Conservation (phyloP, 495 filamentous ascomycete genomes). For the Friedmanniomyces simplex region DNA sequence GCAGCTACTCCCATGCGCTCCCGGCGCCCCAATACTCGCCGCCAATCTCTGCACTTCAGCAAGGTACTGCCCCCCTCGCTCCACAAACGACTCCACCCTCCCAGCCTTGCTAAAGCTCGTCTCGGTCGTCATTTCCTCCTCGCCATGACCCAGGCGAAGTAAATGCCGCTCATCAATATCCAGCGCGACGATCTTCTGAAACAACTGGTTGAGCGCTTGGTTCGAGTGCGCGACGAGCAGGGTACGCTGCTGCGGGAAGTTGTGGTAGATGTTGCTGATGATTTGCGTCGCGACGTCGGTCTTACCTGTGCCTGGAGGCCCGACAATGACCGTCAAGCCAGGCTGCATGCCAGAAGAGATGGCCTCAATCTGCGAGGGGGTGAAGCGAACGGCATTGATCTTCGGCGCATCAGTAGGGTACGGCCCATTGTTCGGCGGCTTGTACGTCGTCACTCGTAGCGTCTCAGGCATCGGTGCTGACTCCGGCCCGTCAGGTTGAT, state of each 20-base stretch:
- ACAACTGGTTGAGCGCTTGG: slow-evolving; percentile 96
- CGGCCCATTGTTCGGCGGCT: slow-evolving; percentile 78
- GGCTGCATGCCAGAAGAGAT: slow-evolving; percentile 92
- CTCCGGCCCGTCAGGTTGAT: slow-evolving; percentile 47
- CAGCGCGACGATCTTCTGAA: slow-evolving; percentile 88
- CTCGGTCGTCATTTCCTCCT: slow-evolving; percentile 83
- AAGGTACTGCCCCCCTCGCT: slow-evolving; percentile 69
- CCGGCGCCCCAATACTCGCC: slow-evolving; percentile 68
- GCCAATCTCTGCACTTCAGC: slow-evolving; percentile 81
- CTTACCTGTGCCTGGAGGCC: slow-evolving; percentile 93
- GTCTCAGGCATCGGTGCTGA: slow-evolving; percentile 51
- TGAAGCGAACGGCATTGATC: slow-evolving; percentile 77
- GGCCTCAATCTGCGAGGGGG: slow-evolving; percentile 80
- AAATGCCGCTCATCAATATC: slow-evolving; percentile 96
- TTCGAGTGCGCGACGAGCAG: slow-evolving; percentile 95
- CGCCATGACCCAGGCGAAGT: slow-evolving; percentile 83
- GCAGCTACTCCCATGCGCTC: slow-evolving; percentile 86
- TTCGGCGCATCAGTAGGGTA: slow-evolving; percentile 84
- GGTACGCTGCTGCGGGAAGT: slow-evolving; percentile 86
- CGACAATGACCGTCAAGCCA: slow-evolving; percentile 87
- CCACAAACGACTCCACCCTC: slow-evolving; percentile 89
- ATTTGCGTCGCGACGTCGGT: slow-evolving; percentile 98
- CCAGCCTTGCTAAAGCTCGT: slow-evolving; percentile 89
- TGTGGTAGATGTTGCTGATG: slow-evolving; percentile 98
- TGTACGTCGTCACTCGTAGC: slow-evolving; percentile 81